phyloP scores from a whole-genome alignment of 2,329 filamentous ascomycete species.

The Aspergillus sp. region DNA sequence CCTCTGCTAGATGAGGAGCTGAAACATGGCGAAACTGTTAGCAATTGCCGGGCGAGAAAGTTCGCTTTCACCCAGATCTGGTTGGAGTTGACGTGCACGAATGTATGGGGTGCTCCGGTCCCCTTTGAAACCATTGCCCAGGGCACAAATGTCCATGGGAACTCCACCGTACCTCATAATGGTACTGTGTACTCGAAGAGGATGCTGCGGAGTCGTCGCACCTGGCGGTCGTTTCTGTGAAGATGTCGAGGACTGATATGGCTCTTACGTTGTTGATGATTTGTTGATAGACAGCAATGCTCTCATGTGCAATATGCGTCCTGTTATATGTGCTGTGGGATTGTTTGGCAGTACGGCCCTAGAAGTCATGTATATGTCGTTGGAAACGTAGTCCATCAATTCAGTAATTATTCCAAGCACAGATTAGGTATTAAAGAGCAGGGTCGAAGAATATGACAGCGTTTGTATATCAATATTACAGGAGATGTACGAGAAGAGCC shows the following conservation, averaged over 20 bases:
- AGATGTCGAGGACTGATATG: background rate
- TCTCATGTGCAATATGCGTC: background rate
- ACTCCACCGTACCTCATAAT: background rate
- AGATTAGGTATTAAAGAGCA: background rate
- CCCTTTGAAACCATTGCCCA: background rate
- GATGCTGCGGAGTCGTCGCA: background rate
- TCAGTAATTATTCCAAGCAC: too few relatives aligned
- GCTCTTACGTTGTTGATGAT: background rate
- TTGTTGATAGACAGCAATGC: background rate
- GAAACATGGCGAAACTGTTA: slow-evolving; percentile 12
- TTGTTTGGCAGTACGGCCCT: background rate
- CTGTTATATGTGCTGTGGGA: background rate
- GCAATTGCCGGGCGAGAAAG: slow-evolving; percentile 22
- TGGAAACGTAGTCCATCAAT: too few relatives aligned
- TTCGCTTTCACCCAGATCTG: slow-evolving; percentile 27
- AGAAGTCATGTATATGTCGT: background rate
- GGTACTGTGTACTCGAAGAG: background rate
- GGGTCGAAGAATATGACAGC: background rate
- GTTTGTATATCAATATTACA: slow-evolving; percentile 2
- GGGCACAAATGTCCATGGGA: background rate
- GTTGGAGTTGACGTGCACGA: slow-evolving; percentile 27
- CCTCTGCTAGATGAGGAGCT: slow-evolving; percentile 25
- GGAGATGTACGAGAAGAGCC: background rate
- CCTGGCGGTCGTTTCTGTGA: background rate
- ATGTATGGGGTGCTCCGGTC: slow-evolving; percentile 6